Percentiles rank a stretch among this genome's conserved stretches.
Evolutionary conservation across 192 early-diverging fungal genomes (phyloP).

Genomic region (Coemansia sp.): DNA sequence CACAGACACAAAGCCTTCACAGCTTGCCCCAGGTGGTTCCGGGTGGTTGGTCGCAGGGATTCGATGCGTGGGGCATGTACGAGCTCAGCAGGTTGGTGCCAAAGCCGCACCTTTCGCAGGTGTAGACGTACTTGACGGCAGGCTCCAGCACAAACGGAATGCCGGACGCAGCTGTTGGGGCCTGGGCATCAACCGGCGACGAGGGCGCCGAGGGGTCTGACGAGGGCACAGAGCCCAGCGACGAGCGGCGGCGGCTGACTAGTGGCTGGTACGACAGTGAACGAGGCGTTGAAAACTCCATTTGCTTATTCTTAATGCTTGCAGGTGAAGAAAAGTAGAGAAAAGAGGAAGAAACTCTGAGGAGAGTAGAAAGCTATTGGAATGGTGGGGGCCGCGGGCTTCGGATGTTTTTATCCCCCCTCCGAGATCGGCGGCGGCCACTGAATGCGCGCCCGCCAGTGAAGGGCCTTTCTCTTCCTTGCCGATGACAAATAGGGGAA

Average conservation of each 20-base stretch:
- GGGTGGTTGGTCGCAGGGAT: slow-evolving; percentile 35
- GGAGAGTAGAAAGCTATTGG: background rate
- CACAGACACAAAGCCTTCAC: background rate
- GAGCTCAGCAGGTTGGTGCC: slow-evolving; percentile 38
- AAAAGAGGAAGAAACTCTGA: background rate
- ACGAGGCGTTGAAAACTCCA: slow-evolving; percentile 5
- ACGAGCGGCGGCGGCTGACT: slow-evolving; percentile 37
- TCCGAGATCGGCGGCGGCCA: background rate
- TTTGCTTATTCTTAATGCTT: background rate
- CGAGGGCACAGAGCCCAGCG: slow-evolving; percentile 7
- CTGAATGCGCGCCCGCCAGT: no score
- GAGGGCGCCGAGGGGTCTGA: background rate
- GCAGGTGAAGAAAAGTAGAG: background rate
- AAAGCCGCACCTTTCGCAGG: slow-evolving; percentile 39
- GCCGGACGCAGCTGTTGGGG: no score
- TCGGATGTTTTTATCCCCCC: background rate
- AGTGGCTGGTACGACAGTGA: slow-evolving; percentile 34
- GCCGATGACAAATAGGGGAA: no score
- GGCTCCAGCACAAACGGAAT: background rate
- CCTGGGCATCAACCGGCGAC: slow-evolving; percentile 11
- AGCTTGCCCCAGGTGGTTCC: slow-evolving; percentile 25
- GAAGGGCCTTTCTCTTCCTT: no score
- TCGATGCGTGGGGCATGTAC: slow-evolving; percentile 40
- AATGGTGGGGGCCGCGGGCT: background rate
- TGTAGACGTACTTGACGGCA: slow-evolving; percentile 30